Evolutionary conservation across 1,284 basidiomycete genomes (phyloP), one percentile per base, ranked within the genome.

Genomic region (Megacollybia platyphylla): DNA sequence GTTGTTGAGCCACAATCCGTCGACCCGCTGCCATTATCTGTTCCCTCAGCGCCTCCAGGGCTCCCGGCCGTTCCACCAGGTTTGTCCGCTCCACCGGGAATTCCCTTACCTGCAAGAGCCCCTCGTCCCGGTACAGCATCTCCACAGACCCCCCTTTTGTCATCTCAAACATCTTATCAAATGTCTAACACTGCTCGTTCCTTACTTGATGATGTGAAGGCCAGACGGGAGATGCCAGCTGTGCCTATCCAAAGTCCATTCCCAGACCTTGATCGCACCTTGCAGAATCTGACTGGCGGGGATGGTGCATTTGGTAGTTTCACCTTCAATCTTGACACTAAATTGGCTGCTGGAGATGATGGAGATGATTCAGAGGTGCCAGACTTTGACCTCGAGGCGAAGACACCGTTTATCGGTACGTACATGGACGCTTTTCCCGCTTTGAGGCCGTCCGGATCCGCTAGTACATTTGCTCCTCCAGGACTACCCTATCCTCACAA

Each of bases 111-210:
- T 26, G 65, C 63, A 47, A 71, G 70, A 39, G 67, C 67, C 20
- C 60, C 67, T 36, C 69, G 69, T 45, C 56, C 65, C 13, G 68
- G 70, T 39, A 67, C 67, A n/a, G 64, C 71, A 15, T 69, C 69
- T 4, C 71, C 75, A 0, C 73, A 74, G 48, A 70, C 71, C 36
- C 70, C 77, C 20, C 56, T 75, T 27, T 63, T 76, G 30, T 64
- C 71, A 26, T 71, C 70, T 1, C 73, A 73, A 45, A 73, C 79
- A 20, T 73, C 80, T 2, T 93, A 92, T 59, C 87, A 90, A 56
- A 87, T 90, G 64, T 90, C 89, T 0, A 83, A 70, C 9, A 81
- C 85, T 36, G 88, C 87, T 0, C 83, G 84, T 51, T 86, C 84
- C 2, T 66, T 93, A 37, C 67, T 92, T 40, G 87, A 91, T 48